Evolutionary conservation across 805 yeast species (phyloP), one percentile per base, ranked within the genome.

Genomic region (Dipodascus albidus): DNA sequence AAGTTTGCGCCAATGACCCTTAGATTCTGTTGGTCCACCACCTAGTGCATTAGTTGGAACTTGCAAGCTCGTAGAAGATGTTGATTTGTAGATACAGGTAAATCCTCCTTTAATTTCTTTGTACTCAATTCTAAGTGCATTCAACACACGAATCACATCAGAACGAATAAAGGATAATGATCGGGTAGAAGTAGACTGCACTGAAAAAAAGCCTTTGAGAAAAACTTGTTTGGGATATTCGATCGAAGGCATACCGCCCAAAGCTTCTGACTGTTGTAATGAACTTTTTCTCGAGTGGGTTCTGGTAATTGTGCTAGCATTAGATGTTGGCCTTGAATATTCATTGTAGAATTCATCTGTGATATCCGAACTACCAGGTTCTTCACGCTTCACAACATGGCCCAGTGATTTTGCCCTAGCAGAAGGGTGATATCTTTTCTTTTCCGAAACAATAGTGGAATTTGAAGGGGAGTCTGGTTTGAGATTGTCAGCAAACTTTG

Each of bases 21-120:
- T 42, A 21, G 47, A 54, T n/a, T 51, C 48, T 21, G 48, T 38
- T 23, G 47, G 42, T 19, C 53, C 54, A 6, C 42, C 59, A 24
- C 53, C 57, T 4, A 49, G 53, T 9, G 44, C 24, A 22, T n/a
- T 50, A 31, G 8, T 41, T 33, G 49, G 48, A 54, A 47, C 55
- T 20, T 33, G 52, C 14, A 52, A 68, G 57, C 54, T 52, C 74
- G 72, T 2, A 81, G 78, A 55, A 1, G 61, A 57, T 2, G 64
- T 58, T 11, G 33, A 27, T 48, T 55, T 53, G 62, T 85, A 89
- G 8, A 81, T 76, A 71, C 98, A 90, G 22, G 87, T 78, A 66
- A 91, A 90, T 0, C 97, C 98, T 55, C 98, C 97, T 63, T 85
- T 85, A 21, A 90, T 95, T 69, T 90, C 98, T 57, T 83, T 85